Evolutionary conservation across 305 asterid genomes (phyloP).

Genomic region (Caryopteris hybrid): DNA sequence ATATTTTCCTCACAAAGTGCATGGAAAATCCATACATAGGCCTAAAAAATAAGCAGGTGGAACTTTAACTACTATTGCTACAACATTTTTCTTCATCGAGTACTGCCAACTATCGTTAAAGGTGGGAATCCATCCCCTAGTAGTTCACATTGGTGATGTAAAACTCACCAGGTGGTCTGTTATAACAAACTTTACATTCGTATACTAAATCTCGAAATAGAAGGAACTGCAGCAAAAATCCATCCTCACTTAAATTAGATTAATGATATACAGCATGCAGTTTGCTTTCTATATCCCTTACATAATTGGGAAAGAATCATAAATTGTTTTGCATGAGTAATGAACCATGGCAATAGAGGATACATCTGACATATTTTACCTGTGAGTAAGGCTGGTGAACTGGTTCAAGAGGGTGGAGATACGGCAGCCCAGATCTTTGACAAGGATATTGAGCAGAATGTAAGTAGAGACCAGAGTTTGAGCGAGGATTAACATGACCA

Average conservation of each 20-base stretch:
- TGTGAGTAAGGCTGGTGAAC: constrained; percentile 77
- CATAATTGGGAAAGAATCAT: neutral
- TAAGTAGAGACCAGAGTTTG: constrained; percentile 60
- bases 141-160: neutral
- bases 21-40: neutral
- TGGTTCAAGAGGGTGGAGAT: constrained; percentile 77
- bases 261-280: neutral
- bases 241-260: neutral
- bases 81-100: neutral
- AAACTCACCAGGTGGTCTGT: neutral
- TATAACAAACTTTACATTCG: neutral
- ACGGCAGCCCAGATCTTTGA: constrained; percentile 80
- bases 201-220: neutral
- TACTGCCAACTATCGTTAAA: neutral
- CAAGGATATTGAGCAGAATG: constrained; percentile 80
- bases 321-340: neutral
- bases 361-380: constrained; percentile 36
- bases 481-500: constrained; percentile 58
- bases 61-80: neutral
- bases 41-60: neutral
- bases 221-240: neutral
- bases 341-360: neutral
- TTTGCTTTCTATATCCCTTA: neutral
- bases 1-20: neutral
- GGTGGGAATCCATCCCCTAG: neutral